These are phyloP conservation scores for Moricandia arvensis DNA, from an alignment of 345 rosid species.

Conservation along the genomic window DNA sequence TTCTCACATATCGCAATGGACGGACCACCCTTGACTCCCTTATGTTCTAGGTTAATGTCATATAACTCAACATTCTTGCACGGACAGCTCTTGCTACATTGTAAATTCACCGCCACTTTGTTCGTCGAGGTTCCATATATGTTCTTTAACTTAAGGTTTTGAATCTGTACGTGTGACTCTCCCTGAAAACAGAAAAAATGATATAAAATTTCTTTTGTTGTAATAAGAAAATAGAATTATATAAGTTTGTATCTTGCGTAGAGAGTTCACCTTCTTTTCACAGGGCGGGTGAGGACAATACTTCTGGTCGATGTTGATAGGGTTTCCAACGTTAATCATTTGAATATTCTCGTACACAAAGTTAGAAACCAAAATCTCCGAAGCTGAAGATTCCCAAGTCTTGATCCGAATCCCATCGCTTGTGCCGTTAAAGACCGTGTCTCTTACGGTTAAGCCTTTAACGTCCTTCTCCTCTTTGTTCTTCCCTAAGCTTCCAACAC, in stretches of 20 bases:
- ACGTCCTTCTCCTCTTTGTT: too few species aligned
- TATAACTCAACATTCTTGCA: not conserved
- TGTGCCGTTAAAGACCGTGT: too few species aligned
- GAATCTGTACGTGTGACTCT: not conserved
- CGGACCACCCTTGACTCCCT: too few species aligned
- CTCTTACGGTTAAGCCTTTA: too few species aligned
- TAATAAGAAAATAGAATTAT: not conserved
- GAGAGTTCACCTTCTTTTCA: too few species aligned
- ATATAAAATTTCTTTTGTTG: not conserved
- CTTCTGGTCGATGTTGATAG: too few species aligned
- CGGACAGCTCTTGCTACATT: not conserved
- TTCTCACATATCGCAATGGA: not conserved
- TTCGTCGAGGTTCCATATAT: not conserved
- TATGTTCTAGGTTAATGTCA: not conserved
- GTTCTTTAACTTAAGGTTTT: not conserved
- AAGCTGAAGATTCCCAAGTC: too few species aligned
- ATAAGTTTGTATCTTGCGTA: not conserved
- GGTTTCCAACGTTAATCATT: too few species aligned
- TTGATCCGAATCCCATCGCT: too few species aligned
- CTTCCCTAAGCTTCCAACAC: not conserved
- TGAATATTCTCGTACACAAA: too few species aligned
- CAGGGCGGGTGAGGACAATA: too few species aligned
- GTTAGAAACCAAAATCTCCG: too few species aligned
- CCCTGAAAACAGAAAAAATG: not conserved
- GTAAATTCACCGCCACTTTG: not conserved